Conservation (phyloP, 305 asterid genomes). For the Solanum aculeatissimum region DNA sequence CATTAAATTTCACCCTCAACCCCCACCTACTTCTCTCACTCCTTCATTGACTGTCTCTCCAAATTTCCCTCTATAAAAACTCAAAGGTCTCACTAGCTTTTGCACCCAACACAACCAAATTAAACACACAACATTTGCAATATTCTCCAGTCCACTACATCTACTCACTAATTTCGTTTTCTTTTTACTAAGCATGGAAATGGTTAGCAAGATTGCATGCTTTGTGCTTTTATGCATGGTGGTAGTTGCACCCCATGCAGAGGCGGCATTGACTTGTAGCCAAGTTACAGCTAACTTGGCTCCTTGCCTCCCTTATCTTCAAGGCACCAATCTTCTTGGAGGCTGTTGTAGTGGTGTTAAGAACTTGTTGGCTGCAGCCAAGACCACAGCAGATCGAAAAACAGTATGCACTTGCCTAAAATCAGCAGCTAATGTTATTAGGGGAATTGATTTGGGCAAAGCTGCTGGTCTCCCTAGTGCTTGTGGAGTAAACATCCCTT, state of each 20-base stretch:
- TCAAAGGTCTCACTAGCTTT: not conserved
- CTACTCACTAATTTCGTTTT: not conserved
- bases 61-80: not conserved
- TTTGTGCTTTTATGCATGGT: not conserved
- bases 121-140: not conserved
- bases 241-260: not conserved
- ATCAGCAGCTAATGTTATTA: not conserved
- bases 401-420: conserved; percentile 6
- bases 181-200: not conserved
- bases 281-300: not conserved
- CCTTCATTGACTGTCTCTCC: not conserved
- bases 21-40: not conserved
- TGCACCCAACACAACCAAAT: not conserved
- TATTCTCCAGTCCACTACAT: not conserved
- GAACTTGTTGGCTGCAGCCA: not conserved
- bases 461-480: not conserved
- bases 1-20: not conserved
- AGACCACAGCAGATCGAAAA: not conserved
- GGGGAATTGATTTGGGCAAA: not conserved
- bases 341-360: not conserved
- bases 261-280: conserved; percentile 8
- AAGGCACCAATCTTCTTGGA: not conserved
- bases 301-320: not conserved
- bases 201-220: not conserved
- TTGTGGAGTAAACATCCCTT: not conserved